phyloP scores from a whole-genome alignment of 2,329 filamentous ascomycete genomes.

The Ascochyta pisi region DNA sequence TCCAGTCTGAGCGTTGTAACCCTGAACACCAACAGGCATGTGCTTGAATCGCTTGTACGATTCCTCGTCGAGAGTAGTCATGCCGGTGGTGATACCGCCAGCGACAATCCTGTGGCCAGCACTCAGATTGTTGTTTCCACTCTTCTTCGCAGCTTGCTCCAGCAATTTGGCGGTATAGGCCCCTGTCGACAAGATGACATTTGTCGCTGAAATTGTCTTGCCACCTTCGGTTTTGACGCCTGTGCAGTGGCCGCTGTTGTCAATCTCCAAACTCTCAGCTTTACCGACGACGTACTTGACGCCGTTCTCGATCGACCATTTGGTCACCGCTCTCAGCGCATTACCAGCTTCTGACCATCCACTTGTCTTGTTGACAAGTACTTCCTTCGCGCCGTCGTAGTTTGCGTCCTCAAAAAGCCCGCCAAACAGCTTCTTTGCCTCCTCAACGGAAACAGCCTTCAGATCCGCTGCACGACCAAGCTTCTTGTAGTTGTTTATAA shows the following conservation, averaged over 20 bases:
- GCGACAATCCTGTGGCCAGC: conserved; percentile 62
- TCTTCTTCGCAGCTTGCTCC: conserved; percentile 56
- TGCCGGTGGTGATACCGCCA: conserved; percentile 60
- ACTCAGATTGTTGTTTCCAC: conserved; percentile 59
- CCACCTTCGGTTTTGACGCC: conserved; percentile 47
- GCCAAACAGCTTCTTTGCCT: conserved; percentile 63
- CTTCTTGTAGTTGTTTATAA: conserved; percentile 59
- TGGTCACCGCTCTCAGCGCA: conserved; percentile 62
- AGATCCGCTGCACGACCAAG: conserved; percentile 57
- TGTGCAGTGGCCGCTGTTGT: conserved; percentile 53
- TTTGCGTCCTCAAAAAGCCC: conserved; percentile 68
- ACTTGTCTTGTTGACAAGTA: conserved; percentile 66
- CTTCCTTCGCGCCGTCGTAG: conserved; percentile 65
- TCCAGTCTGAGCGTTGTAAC: conserved; percentile 38
- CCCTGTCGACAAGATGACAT: conserved; percentile 51
- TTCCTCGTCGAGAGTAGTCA: conserved; percentile 54
- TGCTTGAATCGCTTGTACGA: conserved; percentile 35
- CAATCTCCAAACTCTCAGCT: conserved; percentile 57
- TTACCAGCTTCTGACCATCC: conserved; percentile 71
- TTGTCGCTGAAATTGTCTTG: conserved; percentile 31
- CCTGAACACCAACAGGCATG: conserved; percentile 47
- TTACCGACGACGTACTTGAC: conserved; percentile 66
- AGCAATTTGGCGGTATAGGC: conserved; percentile 53
- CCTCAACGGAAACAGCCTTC: conserved; percentile 54
- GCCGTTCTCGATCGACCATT: conserved; percentile 60